Conservation (phyloP, 2,329 filamentous ascomycete species). For the Aspergillus brunneoviolaceus region DNA sequence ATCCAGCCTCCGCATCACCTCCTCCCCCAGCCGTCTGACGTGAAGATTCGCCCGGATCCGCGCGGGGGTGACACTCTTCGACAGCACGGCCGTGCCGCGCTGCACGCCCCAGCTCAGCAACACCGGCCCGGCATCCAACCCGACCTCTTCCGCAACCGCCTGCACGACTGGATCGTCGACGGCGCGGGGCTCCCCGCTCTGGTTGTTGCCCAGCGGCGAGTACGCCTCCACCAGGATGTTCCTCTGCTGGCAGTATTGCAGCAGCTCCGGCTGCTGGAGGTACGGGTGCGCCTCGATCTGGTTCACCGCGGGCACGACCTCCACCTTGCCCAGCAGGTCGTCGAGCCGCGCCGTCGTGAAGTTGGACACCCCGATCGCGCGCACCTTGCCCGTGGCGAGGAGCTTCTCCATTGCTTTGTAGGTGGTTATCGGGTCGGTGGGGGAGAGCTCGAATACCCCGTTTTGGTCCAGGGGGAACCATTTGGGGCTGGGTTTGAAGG, state of each 20-base stretch:
- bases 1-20: slow-evolving; percentile 28
- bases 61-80: slow-evolving; percentile 54
- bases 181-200: slow-evolving; percentile 43
- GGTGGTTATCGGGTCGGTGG: slow-evolving; percentile 39
- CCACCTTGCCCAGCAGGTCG: slow-evolving; percentile 66
- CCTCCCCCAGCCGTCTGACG: slow-evolving; percentile 28
- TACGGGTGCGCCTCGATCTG: slow-evolving; percentile 46
- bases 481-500: slow-evolving; percentile 22
- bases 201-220: slow-evolving; percentile 52
- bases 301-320: slow-evolving; percentile 69
- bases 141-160: slow-evolving; percentile 60
- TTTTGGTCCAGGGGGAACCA: slow-evolving; percentile 26
- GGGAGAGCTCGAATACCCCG: slow-evolving; percentile 22
- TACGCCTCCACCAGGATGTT: slow-evolving; percentile 45
- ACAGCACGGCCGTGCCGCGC: slow-evolving; percentile 54
- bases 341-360: slow-evolving; percentile 74
- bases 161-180: slow-evolving; percentile 60
- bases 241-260: slow-evolving; percentile 7
- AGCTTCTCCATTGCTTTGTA: slow-evolving; percentile 61
- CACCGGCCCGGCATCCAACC: slow-evolving; percentile 56
- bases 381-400: slow-evolving; percentile 57
- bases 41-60: slow-evolving; percentile 50
- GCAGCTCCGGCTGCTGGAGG: slow-evolving; percentile 12
- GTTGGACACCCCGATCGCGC: slow-evolving; percentile 69
- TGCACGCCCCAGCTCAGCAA: slow-evolving; percentile 56